Conservation (phyloP, 2,329 filamentous ascomycete species). For the Ascochyta fabae region DNA sequence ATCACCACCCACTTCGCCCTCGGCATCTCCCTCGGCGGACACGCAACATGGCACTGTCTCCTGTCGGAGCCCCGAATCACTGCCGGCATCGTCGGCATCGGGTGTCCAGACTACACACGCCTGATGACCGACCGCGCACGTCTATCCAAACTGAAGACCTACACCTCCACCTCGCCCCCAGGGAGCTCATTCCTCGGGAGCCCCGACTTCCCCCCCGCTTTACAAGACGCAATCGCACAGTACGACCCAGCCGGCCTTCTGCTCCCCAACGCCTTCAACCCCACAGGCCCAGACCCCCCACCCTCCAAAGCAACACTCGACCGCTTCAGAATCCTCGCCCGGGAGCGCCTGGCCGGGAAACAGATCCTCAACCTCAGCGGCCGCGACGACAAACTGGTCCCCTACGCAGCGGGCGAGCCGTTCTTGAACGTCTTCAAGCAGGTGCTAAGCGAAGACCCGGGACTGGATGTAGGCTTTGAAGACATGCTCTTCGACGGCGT, state of each 20-base stretch:
- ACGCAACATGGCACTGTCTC: conserved; percentile 83
- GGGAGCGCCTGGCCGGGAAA: conserved; percentile 58
- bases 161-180: conserved; percentile 60
- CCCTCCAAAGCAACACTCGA: conserved; percentile 44
- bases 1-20: conserved; percentile 73
- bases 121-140: conserved; percentile 81
- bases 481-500: conserved; percentile 72
- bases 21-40: conserved; percentile 86
- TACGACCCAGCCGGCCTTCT: conserved; percentile 80
- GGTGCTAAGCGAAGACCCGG: conserved; percentile 59
- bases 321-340: conserved; percentile 31
- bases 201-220: conserved; percentile 73
- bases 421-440: conserved; percentile 69
- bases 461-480: conserved; percentile 62
- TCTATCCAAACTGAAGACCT: conserved; percentile 69
- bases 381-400: conserved; percentile 77
- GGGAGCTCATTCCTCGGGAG: conserved; percentile 76
- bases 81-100: conserved; percentile 81
- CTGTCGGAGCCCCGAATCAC: conserved; percentile 79
- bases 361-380: conserved; percentile 53
- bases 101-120: conserved; percentile 85
- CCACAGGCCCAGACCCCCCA: conserved; percentile 32
- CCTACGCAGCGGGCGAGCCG: conserved; percentile 65
- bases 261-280: conserved; percentile 53
- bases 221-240: conserved; percentile 68